These are phyloP conservation scores for Vitis rupestris DNA, from an alignment of 164 flowering plant genomes.

Conservation along the genomic window DNA sequence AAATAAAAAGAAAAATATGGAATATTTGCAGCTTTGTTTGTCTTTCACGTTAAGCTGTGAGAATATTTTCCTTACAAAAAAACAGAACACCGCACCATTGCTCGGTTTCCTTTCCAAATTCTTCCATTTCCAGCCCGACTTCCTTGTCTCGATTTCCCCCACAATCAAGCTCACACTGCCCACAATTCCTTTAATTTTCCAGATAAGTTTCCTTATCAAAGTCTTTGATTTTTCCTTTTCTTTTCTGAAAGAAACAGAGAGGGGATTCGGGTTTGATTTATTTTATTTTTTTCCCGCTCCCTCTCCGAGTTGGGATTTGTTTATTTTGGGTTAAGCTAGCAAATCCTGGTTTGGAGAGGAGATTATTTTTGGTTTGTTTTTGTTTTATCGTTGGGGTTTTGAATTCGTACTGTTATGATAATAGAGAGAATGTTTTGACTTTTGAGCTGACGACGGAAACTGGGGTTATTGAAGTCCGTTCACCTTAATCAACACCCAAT, in stretches of 20 bases:
- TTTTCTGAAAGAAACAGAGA: background rate
- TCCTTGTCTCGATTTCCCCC: background rate
- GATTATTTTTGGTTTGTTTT: background rate
- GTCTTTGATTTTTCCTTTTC: background rate
- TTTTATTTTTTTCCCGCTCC: background rate
- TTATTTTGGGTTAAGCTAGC: background rate
- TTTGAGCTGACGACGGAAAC: conserved; percentile 3
- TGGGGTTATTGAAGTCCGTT: conserved; percentile 3
- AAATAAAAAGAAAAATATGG: background rate
- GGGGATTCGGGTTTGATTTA: background rate
- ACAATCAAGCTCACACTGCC: background rate
- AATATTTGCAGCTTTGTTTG: conserved; percentile 18
- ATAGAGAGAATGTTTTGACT: background rate
- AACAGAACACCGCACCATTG: conserved; percentile 3
- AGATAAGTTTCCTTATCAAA: conserved; percentile 12
- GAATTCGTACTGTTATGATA: background rate
- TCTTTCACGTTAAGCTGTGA: conserved; percentile 30
- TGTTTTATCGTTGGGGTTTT: background rate
- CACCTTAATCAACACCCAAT: background rate
- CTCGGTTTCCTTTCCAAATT: conserved; percentile 11
- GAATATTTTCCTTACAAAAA: conserved; percentile 17
- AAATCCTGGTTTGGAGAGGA: conserved; percentile 20
- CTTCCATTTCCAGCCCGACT: background rate
- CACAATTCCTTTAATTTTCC: background rate
- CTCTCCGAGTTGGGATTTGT: conserved; percentile 27